Evolutionary conservation across 257 asterid genomes (phyloP).

Genomic region (Penstemon newberryi): DNA sequence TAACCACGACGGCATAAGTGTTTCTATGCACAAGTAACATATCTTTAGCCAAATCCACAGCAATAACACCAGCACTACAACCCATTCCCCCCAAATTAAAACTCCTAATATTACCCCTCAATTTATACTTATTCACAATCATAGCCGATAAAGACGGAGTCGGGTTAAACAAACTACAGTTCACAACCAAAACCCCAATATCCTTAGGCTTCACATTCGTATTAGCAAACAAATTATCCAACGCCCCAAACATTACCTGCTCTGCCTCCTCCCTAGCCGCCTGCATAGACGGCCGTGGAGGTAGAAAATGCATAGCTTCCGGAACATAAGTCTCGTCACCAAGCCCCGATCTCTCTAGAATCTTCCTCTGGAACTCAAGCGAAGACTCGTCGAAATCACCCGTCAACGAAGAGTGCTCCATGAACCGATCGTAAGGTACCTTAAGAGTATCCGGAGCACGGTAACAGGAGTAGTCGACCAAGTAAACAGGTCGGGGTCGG

Average conservation of each 20-base stretch:
- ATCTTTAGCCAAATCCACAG: slow-evolving; percentile 57
- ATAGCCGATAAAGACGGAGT: slow-evolving; percentile 58
- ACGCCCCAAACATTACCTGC: slow-evolving; percentile 58
- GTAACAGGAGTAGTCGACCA: slow-evolving; percentile 26
- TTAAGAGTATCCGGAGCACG: slow-evolving; percentile 19
- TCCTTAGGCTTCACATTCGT: slow-evolving; percentile 50
- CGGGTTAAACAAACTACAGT: slow-evolving; percentile 61
- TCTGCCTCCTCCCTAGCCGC: slow-evolving; percentile 67
- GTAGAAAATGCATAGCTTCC: slow-evolving; percentile 55
- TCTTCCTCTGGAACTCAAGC: slow-evolving; percentile 61
- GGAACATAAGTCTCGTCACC: slow-evolving; percentile 67
- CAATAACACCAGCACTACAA: slow-evolving; percentile 67
- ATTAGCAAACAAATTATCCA: slow-evolving; percentile 50
- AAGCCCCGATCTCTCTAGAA: slow-evolving; percentile 57
- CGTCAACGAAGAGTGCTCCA: slow-evolving; percentile 19
- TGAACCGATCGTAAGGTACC: slow-evolving; percentile 11
- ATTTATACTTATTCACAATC: slow-evolving; percentile 61
- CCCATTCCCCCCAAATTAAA: slow-evolving; percentile 73
- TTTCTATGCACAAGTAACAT: slow-evolving; percentile 54
- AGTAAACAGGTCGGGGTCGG: slow-evolving; percentile 23
- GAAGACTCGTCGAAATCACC: slow-evolving; percentile 50
- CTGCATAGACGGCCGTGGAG: slow-evolving; percentile 59
- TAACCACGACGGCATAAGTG: slow-evolving; percentile 59
- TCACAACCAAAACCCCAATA: slow-evolving; percentile 60
- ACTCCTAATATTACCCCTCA: slow-evolving; percentile 60